Evolutionary conservation across 2,329 filamentous ascomycete genomes (phyloP), one percentile per base, ranked within the genome.

Genomic region (Sclerotinia minor): DNA sequence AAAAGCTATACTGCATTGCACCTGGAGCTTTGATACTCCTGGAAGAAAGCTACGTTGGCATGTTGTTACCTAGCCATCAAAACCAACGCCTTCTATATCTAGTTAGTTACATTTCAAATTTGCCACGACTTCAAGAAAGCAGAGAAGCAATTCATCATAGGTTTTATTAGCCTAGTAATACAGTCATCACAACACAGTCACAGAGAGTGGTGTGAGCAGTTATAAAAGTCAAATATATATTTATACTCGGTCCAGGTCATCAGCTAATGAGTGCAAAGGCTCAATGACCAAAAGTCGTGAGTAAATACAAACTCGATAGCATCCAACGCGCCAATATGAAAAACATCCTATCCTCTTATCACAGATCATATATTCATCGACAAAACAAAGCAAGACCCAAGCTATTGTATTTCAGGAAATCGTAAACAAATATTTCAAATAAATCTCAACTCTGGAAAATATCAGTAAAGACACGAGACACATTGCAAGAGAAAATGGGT

Each of bases 291-390:
- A 61, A 61, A 38, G 45, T 26, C 45, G 19, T 19, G 45, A 26
- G 45, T 7, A 38, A 13, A 50, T 50, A 45, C 45, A 61, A 61
- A 41, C 35, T 44, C 58, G 45, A 50, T 19, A 24, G 32, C 45
- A 61, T 61, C 45, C 59, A 50, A 61, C 59, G 45, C 59, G 38
- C 45, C 45, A 61, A 50, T 38, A 13, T 61, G 21, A 50, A 38
- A 50, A 38, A 24, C 6, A 49, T 26, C 29, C 58, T 49, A 24
- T 32, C 29, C 38, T 41, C 11, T 41, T 41, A 13, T n/a, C 21
- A 47, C 44, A 49, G 24, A 29, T 38, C 44, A 24, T 35, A 19
- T 49, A 38, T 35, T 29, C 44, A 49, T 61, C 47, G 38, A 61
- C 5, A 19, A 17, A 60, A 49, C 44, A 50, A 50, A 29, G 11